Conservation (phyloP, 441 rosid genomes). For the Eutrema salsugineum region DNA sequence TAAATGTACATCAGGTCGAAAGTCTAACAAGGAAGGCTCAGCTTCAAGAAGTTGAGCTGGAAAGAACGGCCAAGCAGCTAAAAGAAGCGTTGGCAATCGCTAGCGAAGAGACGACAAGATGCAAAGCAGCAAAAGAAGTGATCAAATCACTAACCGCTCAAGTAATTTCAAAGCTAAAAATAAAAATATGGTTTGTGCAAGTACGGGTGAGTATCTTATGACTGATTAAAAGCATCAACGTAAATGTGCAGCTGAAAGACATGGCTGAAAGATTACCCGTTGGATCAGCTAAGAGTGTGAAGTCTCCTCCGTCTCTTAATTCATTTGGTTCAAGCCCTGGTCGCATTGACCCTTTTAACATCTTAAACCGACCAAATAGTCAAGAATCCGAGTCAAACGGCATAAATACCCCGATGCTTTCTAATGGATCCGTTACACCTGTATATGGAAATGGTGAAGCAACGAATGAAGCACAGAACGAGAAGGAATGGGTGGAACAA, state of each 20-base stretch:
- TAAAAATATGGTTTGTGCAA: neutral
- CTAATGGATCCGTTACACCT: constrained; percentile 50
- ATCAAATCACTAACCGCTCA: constrained; percentile 94
- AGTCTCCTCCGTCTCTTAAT: constrained; percentile 57
- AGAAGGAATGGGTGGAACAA: constrained; percentile 93
- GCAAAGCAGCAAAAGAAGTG: constrained; percentile 98
- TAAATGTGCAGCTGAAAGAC: constrained; percentile 60
- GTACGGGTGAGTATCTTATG: neutral
- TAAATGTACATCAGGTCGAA: constrained; percentile 65
- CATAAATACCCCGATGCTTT: constrained; percentile 39
- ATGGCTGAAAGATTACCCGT: constrained; percentile 91
- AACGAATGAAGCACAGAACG: constrained; percentile 55
- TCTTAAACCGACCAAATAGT: constrained; percentile 48
- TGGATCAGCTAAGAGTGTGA: constrained; percentile 55
- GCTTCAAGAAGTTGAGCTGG: constrained; percentile 84
- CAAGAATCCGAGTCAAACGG: constrained; percentile 56
- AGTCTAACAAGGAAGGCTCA: constrained; percentile 80
- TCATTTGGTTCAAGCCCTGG: constrained; percentile 55
- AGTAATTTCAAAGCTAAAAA: constrained; percentile 35
- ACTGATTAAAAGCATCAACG: constrained; percentile 13
- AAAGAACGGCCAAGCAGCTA: constrained; percentile 81
- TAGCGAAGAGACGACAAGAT: constrained; percentile 85
- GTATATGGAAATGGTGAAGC: constrained; percentile 48
- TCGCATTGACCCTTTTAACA: constrained; percentile 44
- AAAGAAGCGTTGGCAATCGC: constrained; percentile 87